A percentile compares a stretch with the other conserved stretches of the same genome.
Conservation (phyloP, 148 eudicot species). For the Vaccinium myrtillus region DNA sequence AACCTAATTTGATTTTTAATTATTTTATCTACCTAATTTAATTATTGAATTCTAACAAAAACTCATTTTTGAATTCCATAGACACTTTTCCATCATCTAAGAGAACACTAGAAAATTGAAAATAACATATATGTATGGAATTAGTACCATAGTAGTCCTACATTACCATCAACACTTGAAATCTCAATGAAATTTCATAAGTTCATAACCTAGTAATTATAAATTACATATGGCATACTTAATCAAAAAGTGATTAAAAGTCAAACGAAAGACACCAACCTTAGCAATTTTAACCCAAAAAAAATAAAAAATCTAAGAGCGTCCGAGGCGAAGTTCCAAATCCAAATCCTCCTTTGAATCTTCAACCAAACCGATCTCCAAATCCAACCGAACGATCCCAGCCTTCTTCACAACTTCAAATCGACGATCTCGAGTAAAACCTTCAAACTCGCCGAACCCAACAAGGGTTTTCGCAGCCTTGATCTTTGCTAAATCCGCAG, state of each 20-base stretch:
- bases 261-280: not conserved
- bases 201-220: conserved; percentile 1
- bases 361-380: conserved; percentile 51
- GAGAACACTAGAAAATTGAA: not conserved
- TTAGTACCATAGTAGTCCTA: not conserved
- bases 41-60: not conserved
- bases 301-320: conserved; percentile 16
- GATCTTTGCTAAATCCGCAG: not conserved
- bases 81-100: not conserved
- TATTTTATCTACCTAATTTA: not conserved
- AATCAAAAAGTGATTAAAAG: not conserved
- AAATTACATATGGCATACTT: not conserved
- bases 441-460: conserved; percentile 14
- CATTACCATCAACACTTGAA: conserved; percentile 1
- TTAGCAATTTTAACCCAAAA: not conserved
- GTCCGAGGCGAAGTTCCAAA: conserved; percentile 80
- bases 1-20: not conserved
- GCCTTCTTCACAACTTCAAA: conserved; percentile 23
- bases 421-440: conserved; percentile 15
- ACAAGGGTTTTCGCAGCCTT: conserved; percentile 21
- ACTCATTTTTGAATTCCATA: not conserved
- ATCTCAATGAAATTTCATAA: not conserved
- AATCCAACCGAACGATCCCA: conserved; percentile 35
- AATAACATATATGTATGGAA: not conserved
- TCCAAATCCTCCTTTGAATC: conserved; percentile 51